phyloP scores from a whole-genome alignment of 345 rosid genomes.

The Luvunga scandens region DNA sequence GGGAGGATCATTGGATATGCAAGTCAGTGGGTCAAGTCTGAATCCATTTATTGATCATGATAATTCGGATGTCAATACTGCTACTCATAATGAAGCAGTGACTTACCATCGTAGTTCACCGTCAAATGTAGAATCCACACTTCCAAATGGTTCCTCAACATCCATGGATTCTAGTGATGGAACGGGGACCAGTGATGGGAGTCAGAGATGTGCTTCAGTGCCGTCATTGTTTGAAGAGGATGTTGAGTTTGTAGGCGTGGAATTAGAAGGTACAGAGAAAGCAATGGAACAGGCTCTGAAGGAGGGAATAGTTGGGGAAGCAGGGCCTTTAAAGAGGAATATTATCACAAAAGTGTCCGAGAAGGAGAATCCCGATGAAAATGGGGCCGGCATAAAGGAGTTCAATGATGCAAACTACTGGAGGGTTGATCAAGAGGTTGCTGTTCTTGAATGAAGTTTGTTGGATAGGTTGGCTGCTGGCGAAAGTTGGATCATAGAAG shows the following conservation, averaged over 20 bases:
- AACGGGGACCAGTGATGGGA: slow-evolving; percentile 33
- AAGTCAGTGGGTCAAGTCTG: slow-evolving; percentile 47
- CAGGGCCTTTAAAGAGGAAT: slow-evolving; percentile 77
- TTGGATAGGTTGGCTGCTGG: slow-evolving; percentile 2
- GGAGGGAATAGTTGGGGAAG: slow-evolving; percentile 95
- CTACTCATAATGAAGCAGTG: slow-evolving; percentile 31
- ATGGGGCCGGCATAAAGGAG: slow-evolving; percentile 63
- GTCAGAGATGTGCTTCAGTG: slow-evolving; percentile 40
- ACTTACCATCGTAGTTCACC: slow-evolving; percentile 32
- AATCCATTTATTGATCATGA: slow-evolving; percentile 70
- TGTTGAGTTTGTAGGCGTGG: slow-evolving; percentile 93
- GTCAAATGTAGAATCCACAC: slow-evolving; percentile 34
- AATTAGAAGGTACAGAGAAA: slow-evolving; percentile 83
- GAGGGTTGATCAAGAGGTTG: slow-evolving; percentile 90
- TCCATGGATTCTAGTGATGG: slow-evolving; percentile 39
- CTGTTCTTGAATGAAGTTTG: slow-evolving; percentile 61
- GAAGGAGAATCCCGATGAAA: slow-evolving; percentile 52
- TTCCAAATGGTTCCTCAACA: slow-evolving; percentile 59
- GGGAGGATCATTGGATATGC: slow-evolving; percentile 66
- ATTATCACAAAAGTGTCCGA: slow-evolving; percentile 44
- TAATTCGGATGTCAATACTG: slow-evolving; percentile 31
- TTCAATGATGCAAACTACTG: slow-evolving; percentile 91
- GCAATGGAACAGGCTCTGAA: slow-evolving; percentile 94
- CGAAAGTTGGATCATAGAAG: slow-evolving; percentile 19
- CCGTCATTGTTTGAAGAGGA: slow-evolving; percentile 92